Percentiles rank a stretch among this genome's conserved stretches.
These are phyloP conservation scores for Eragrostis curvula DNA, from an alignment of 176 grass and related monocot species.

Conservation along the genomic window DNA sequence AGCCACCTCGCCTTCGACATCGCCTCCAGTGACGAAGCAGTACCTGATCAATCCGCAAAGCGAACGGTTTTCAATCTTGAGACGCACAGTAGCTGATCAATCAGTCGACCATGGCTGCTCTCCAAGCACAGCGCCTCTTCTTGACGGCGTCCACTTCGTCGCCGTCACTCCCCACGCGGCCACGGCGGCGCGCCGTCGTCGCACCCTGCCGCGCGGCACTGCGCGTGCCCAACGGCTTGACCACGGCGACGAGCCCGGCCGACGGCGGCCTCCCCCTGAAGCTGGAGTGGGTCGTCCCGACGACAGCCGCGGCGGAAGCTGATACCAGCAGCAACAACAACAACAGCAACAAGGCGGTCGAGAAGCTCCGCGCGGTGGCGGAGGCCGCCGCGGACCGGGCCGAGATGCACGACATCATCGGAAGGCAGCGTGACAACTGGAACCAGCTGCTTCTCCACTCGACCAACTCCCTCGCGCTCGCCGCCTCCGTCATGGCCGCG, in stretches of 20 bases:
- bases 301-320: not conserved
- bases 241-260: not conserved
- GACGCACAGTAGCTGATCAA: not conserved
- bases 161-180: not conserved
- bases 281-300: constrained; percentile 23
- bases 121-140: constrained; percentile 28
- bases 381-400: constrained; percentile 59
- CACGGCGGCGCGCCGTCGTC: not conserved
- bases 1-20: not conserved
- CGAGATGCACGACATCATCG: constrained; percentile 80
- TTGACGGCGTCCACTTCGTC: not conserved
- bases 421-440: constrained; percentile 62
- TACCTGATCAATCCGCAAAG: not conserved
- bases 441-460: constrained; percentile 75
- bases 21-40: too few species aligned
- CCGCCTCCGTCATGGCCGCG: constrained; percentile 50
- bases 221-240: not conserved
- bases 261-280: not conserved
- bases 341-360: not conserved
- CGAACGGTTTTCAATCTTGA: not conserved
- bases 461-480: constrained; percentile 58
- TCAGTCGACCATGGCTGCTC: not conserved
- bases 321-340: not conserved
- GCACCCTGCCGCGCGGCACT: constrained; percentile 8
- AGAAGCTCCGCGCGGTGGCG: constrained; percentile 50